Percentiles rank a stretch among this genome's conserved stretches.
Conservation (phyloP, 1,139 yeast species). For the Schwanniomyces etchellsii region DNA sequence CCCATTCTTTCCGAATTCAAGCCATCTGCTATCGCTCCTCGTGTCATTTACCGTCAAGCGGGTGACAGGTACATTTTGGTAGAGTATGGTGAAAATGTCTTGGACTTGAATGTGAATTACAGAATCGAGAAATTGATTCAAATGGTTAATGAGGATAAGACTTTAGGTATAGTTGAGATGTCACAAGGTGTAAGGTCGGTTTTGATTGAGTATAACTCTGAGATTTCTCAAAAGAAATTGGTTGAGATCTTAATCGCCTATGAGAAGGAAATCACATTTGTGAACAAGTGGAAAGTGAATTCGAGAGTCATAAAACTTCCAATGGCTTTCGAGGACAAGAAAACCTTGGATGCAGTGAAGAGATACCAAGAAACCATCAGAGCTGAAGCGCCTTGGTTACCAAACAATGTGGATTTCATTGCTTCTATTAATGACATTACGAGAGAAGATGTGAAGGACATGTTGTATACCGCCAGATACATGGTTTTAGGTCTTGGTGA, state of each 20-base stretch:
- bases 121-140: slow-evolving; percentile 79
- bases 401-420: slow-evolving; percentile 93
- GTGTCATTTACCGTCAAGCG: slow-evolving; percentile 86
- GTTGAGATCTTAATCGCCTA: slow-evolving; percentile 62
- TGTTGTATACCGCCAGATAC: slow-evolving; percentile 84
- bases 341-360: slow-evolving; percentile 82
- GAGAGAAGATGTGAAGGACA: slow-evolving; percentile 70
- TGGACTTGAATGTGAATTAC: slow-evolving; percentile 82
- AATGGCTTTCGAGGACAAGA: slow-evolving; percentile 91
- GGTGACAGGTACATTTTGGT: slow-evolving; percentile 91
- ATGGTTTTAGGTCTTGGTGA: slow-evolving; percentile 94
- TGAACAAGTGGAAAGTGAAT: slow-evolving; percentile 78
- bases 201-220: slow-evolving; percentile 72
- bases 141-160: slow-evolving; percentile 57
- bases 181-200: slow-evolving; percentile 96
- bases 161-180: slow-evolving; percentile 86
- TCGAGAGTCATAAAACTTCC: slow-evolving; percentile 83
- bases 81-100: slow-evolving; percentile 83
- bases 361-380: slow-evolving; percentile 92
- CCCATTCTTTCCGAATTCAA: slow-evolving; percentile 56
- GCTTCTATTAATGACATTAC: slow-evolving; percentile 80
- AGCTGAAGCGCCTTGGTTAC: slow-evolving; percentile 93
- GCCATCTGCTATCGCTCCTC: slow-evolving; percentile 52
- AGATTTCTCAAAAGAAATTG: slow-evolving; percentile 55
- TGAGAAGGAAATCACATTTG: slow-evolving; percentile 68